Base-by-base conservation (phyloP, 2,329 filamentous ascomycete genomes). In the Sarocladium oryzae region DNA sequence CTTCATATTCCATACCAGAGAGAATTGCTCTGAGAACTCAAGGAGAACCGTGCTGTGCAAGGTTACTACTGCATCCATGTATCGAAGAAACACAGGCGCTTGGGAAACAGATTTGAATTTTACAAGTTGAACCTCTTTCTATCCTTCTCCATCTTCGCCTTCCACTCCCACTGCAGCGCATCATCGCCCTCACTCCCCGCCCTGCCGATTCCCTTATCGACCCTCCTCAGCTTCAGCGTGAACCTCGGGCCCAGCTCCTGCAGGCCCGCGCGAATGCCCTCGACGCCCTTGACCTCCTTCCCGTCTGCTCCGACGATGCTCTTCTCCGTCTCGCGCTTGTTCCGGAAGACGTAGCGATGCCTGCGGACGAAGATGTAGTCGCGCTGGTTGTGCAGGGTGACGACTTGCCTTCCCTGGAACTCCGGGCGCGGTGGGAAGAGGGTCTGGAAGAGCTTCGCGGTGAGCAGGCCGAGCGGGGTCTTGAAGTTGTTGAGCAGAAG, bases 151-250 rank as follows among this genome's bases (percentile, higher is more conserved):
- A 93, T 95, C 65, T 84, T 84, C 10, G 88, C 86, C 72, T 95
- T 95, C 93, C 93, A 99, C 66, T 96, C 82, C 92, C 93, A 97
- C 64, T 95, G 88, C 58, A 89, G 81, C 33, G 89, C 89, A 67
- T 85, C 73, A 67, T 82, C 74, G 75, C 88, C 80, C 55, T 83
- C 77, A 59, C 81, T 84, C 16, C 82, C 82, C 7, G 82, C 82
- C 51, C 79, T 70, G 13, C 82, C 82, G 57, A 99, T 87, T 0
- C 91, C 92, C 69, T 90, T 91, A 66, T 97, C 92, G 38, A 97
- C 85, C 61, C 93, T 82, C 59, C 91, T 82, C 61, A 99, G 71
- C 74, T 97, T 97, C 57, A 97, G 69, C 2, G 71, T 75, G 49
- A 72, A 93, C 77, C 60, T 76, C 7, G 89, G 91, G 0, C 92